Evolutionary conservation across 1,284 basidiomycete species (phyloP), one percentile per base, ranked within the genome.

Genomic region (Termitomyces sp.): DNA sequence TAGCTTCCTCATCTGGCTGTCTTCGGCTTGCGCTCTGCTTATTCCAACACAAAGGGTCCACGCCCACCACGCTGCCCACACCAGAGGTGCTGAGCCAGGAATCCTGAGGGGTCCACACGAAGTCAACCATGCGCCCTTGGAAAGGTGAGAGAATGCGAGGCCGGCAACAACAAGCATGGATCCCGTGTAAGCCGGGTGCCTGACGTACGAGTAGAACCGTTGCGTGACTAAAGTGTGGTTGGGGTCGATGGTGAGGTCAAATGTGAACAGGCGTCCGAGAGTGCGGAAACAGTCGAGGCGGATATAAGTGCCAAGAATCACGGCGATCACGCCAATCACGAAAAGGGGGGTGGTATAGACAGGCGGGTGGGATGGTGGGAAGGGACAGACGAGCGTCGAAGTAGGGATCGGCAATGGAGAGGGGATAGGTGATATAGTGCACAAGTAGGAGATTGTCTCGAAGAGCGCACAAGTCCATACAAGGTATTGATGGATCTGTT

Each of bases 251-350:
- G 80, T 78, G 54, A 84, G 73, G 57, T 83, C 80, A 64, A 83
- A 84, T 0, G 82, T 84, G 68, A 84, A 84, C 52, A 83, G 68
- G 5, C 72, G 63, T 1, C 81, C 83, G 14, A 74, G 67, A 14
- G 71, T 66, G 50, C 64, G 65, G 67, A 75, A 77, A 60, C 74
- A 75, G 60, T 72, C 72, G 13, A 76, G 63, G 37, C 76, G 73
- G 56, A 78, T 72, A 60, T 71, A 72, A 52, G 74, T 70, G 9
- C 81, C 82, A 9, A 75, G 62, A 5, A 72, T 61, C 55, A 78
- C 75, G 48, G 77, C 69, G 41, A 75, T 52, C 49, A 78, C 70
- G 9, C 83, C 83, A 18, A 74, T 62, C 42, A 80, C 39, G 64
- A 83, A 81, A 41, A 75, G 58, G 0, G 75, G 72, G 0, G 81